Percentiles rank a stretch among this genome's conserved stretches.
Conservation (phyloP, 2,329 filamentous ascomycete genomes). For the Aureobasidium sp. region DNA sequence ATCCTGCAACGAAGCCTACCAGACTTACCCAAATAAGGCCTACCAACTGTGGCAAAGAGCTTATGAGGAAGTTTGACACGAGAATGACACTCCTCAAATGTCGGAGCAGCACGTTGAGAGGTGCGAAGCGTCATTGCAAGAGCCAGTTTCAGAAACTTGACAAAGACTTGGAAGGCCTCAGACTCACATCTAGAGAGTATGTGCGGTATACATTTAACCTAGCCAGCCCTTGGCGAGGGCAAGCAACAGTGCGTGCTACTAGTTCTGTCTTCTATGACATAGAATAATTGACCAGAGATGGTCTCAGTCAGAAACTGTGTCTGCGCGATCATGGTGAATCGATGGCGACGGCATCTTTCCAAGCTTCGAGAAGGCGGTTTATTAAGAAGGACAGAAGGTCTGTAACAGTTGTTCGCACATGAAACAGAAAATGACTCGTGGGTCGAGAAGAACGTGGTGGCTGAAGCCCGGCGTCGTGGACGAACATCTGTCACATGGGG, state of each 20-base stretch:
- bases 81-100: too few species aligned
- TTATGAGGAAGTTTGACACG: neutral
- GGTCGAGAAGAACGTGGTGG: neutral
- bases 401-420: neutral
- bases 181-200: neutral
- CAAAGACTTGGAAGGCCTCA: neutral
- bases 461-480: neutral
- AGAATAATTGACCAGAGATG: neutral
- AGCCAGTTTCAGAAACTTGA: neutral
- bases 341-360: neutral
- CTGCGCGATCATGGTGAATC: neutral
- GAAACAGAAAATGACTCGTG: neutral
- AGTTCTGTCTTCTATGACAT: neutral
- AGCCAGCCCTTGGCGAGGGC: too few species aligned
- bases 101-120: too few species aligned
- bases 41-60: neutral
- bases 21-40: neutral
- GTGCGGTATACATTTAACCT: neutral
- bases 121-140: neutral
- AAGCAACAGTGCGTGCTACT: too few species aligned
- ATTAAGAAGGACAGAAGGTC: neutral
- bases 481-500: neutral
- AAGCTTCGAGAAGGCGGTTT: neutral
- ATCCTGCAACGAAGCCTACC: neutral
- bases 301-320: neutral